phyloP scores from a whole-genome alignment of 2,329 filamentous ascomycete species.

The Pleoardoris graminearum region DNA sequence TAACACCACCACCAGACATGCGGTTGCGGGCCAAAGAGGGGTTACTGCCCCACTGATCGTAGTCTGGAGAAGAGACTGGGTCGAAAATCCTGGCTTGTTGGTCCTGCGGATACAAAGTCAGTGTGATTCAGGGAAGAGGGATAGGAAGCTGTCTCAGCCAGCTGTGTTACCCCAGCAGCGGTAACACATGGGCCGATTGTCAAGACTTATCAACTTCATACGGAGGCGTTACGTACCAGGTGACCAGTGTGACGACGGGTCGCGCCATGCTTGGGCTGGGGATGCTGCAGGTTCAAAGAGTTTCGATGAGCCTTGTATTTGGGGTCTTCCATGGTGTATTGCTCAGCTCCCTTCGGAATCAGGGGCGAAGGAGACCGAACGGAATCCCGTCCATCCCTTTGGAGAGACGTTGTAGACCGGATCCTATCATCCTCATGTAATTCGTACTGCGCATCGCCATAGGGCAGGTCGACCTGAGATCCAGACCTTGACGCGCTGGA shows the following conservation, averaged over 20 bases:
- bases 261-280: constrained; percentile 73
- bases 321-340: constrained; percentile 60
- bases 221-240: background rate
- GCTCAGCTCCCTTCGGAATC: constrained; percentile 55
- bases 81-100: constrained; percentile 71
- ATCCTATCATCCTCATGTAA: constrained; percentile 62
- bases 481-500: constrained; percentile 73
- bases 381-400: constrained; percentile 27
- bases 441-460: constrained; percentile 66
- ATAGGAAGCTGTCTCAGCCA: too few species aligned
- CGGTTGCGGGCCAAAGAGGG: constrained; percentile 48
- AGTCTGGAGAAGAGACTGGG: constrained; percentile 45
- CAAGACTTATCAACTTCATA: background rate
- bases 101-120: constrained; percentile 59
- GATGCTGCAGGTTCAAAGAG: constrained; percentile 77
- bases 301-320: constrained; percentile 84
- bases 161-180: too few species aligned
- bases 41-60: constrained; percentile 54
- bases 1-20: constrained; percentile 39
- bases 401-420: constrained; percentile 46
- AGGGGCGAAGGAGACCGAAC: constrained; percentile 53
- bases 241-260: constrained; percentile 74
- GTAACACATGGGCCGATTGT: too few species aligned
- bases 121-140: background rate
- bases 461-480: constrained; percentile 68